phyloP scores from a whole-genome alignment of 2,329 filamentous ascomycete species.

The Aspergillus viridinutans region DNA sequence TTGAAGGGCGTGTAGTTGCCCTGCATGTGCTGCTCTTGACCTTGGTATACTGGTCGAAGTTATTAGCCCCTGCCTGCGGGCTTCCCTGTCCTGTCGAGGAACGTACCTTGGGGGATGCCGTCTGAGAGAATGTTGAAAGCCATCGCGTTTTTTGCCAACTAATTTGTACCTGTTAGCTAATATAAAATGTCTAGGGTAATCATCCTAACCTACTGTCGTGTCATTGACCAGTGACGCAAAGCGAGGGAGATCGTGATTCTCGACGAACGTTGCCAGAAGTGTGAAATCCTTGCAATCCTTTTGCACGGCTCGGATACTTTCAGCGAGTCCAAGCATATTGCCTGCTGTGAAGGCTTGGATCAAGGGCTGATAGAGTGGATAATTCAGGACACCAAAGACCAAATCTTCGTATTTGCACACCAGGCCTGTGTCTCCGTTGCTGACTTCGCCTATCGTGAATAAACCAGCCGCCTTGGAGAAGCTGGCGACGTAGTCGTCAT shows the following conservation, averaged over 20 bases:
- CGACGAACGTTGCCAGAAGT: conserved; percentile 50
- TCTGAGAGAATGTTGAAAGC: conserved; percentile 57
- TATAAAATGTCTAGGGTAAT: background rate
- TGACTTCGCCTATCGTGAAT: conserved; percentile 47
- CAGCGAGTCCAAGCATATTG: conserved; percentile 23
- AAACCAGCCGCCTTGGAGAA: conserved; percentile 34
- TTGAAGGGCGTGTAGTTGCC: conserved; percentile 46
- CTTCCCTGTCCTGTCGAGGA: background rate
- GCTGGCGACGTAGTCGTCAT: conserved; percentile 36
- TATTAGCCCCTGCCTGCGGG: background rate
- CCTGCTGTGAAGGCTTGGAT: conserved; percentile 29
- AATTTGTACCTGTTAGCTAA: background rate
- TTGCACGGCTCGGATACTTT: conserved; percentile 21
- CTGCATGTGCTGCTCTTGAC: conserved; percentile 58
- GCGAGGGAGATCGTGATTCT: conserved; percentile 58
- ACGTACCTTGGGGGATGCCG: conserved; percentile 52
- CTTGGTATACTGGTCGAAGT: conserved; percentile 50
- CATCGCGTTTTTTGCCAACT: conserved; percentile 57
- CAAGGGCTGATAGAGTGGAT: conserved; percentile 35
- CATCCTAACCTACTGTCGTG: conserved; percentile 30
- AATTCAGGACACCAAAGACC: conserved; percentile 46
- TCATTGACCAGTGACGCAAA: conserved; percentile 53
- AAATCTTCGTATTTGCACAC: conserved; percentile 41
- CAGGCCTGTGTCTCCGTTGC: conserved; percentile 29
- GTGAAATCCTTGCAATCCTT: conserved; percentile 39